phyloP scores from a whole-genome alignment of 192 early-diverging fungal species.

The Gaertneriomyces sp. region DNA sequence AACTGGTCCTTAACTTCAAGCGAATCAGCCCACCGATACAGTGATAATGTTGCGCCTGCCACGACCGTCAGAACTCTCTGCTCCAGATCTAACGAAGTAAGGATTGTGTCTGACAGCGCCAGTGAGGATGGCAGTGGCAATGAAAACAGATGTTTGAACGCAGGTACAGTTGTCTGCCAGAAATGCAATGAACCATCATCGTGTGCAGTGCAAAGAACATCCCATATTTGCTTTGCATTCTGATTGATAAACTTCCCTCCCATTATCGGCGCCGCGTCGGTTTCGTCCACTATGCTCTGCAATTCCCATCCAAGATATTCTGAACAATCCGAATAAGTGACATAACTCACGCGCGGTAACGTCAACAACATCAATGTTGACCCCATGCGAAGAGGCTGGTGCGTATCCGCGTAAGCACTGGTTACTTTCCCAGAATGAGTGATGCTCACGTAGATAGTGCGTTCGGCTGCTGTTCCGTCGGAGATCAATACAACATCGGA shows the following conservation, averaged over 20 bases:
- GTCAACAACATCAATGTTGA: not conserved
- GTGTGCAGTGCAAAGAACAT: conserved; percentile 20
- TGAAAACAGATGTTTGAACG: not conserved
- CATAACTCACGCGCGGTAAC: not conserved
- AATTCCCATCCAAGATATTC: conserved; percentile 25
- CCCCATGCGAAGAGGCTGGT: no score
- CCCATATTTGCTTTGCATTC: conserved; percentile 17
- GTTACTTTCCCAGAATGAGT: no score
- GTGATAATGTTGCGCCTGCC: not conserved
- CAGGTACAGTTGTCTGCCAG: conserved; percentile 20
- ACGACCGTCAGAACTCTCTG: conserved; percentile 6
- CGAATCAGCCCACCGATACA: conserved; percentile 8
- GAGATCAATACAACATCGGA: no score
- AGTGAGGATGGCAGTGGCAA: not conserved
- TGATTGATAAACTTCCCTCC: conserved; percentile 20
- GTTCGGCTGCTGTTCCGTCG: no score
- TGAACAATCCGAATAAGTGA: conserved; percentile 4
- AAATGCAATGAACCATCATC: conserved; percentile 2
- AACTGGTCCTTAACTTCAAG: conserved; percentile 6
- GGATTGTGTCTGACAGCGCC: not conserved
- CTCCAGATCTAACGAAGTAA: conserved; percentile 11
- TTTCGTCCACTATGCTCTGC: conserved; percentile 1
- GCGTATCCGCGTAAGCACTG: no score
- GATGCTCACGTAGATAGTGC: no score
- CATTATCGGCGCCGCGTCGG: not conserved